phyloP scores from a whole-genome alignment of 2,329 filamentous ascomycete genomes.

The Blumeria graminis region DNA sequence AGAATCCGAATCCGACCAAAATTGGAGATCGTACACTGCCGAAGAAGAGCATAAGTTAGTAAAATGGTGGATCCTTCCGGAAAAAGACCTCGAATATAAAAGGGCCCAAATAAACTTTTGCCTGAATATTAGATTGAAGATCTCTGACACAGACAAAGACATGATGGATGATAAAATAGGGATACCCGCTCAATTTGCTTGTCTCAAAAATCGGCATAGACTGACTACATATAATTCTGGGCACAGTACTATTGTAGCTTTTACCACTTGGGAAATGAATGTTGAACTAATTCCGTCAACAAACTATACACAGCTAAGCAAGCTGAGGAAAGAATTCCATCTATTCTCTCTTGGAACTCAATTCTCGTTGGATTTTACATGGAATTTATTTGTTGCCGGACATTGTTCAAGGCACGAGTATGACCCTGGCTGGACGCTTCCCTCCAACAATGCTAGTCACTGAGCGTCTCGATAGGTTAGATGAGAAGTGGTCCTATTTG shows the following conservation, averaged over 20 bases:
- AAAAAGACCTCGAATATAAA: too few relatives aligned
- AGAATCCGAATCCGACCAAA: too few relatives aligned
- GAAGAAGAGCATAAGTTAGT: too few relatives aligned
- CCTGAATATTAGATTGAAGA: background rate
- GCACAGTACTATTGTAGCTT: background rate
- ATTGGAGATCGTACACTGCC: too few relatives aligned
- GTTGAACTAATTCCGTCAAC: background rate
- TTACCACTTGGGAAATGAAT: too few relatives aligned
- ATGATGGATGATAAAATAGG: background rate
- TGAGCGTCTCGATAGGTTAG: background rate
- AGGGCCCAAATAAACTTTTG: background rate
- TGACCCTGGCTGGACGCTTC: constrained; percentile 31
- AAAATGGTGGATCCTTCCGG: too few relatives aligned
- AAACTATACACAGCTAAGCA: background rate
- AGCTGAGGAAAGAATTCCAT: background rate
- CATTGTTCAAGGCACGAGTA: background rate
- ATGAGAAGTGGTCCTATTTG: background rate
- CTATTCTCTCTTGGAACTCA: background rate
- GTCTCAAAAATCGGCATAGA: background rate
- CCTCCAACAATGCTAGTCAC: constrained; percentile 48
- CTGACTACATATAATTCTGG: background rate
- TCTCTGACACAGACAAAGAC: constrained; percentile 1
- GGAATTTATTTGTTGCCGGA: constrained; percentile 1
- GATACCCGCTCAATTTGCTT: background rate
- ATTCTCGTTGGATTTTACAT: background rate